phyloP scores from a whole-genome alignment of 176 grass and related monocot species.

The Carex myosuroides region DNA sequence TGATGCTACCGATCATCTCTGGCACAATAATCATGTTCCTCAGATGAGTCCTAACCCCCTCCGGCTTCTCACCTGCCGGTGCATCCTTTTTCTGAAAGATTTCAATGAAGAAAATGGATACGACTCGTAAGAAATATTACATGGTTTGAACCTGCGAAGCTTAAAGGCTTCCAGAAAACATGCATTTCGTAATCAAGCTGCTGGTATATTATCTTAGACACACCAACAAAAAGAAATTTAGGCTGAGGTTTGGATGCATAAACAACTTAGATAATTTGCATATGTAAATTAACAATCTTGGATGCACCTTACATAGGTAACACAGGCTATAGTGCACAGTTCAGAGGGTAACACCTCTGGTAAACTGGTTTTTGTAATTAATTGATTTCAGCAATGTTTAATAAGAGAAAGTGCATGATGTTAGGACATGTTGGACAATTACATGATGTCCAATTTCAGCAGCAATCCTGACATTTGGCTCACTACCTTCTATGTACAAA shows the following conservation, averaged over 20 bases:
- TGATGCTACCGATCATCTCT: conserved; percentile 59
- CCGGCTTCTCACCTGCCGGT: conserved; percentile 48
- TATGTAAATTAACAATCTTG: neutral
- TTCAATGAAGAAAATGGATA: neutral
- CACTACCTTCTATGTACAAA: neutral
- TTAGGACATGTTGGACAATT: no score
- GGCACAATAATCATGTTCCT: conserved; percentile 71
- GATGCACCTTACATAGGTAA: neutral
- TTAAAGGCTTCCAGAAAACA: neutral
- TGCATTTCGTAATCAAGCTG: neutral
- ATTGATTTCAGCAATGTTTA: neutral
- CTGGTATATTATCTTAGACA: neutral
- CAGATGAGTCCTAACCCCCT: conserved; percentile 55
- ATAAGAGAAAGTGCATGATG: neutral
- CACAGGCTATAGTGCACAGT: no score
- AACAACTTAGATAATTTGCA: neutral
- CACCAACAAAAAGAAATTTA: neutral
- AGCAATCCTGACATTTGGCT: neutral
- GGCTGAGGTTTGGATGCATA: neutral
- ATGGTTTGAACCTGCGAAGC: neutral
- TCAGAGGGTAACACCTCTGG: no score
- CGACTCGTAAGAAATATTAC: neutral
- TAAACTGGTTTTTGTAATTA: no score
- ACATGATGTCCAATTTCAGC: neutral
- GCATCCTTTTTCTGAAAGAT: conserved; percentile 52